phyloP scores from a whole-genome alignment of 225 moss, liverwort and hornwort species.

The Straminergon stramineum region DNA sequence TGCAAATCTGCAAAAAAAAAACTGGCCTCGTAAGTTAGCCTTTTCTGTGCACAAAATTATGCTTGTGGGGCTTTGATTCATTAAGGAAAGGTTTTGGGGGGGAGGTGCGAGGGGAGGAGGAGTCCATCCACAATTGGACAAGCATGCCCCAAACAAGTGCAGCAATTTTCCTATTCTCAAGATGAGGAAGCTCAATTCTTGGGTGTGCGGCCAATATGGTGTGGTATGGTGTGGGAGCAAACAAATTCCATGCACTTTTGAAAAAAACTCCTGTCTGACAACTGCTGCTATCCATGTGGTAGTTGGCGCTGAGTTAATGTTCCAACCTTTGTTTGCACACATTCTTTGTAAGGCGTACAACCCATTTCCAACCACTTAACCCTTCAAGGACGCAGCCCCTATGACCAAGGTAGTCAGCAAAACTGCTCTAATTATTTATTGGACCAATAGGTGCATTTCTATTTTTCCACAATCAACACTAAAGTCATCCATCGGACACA shows the following conservation, averaged over 20 bases:
- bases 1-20: conserved; percentile 11
- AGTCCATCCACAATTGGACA: not conserved
- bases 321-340: not conserved
- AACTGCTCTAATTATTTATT: too few species aligned
- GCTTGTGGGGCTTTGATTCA: not conserved
- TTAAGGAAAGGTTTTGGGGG: not conserved
- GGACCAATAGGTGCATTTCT: too few species aligned
- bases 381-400: too few species aligned
- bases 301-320: not conserved
- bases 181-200: too few species aligned
- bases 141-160: not conserved
- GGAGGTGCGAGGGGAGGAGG: not conserved
- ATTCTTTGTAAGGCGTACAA: not conserved
- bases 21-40: not conserved
- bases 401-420: too few species aligned
- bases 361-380: too few species aligned
- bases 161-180: not conserved
- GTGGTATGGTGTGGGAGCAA: not conserved
- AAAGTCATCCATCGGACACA: too few species aligned
- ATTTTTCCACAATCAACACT: too few species aligned
- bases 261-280: not conserved
- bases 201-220: not conserved
- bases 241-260: not conserved
- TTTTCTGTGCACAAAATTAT: not conserved
- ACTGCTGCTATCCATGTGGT: not conserved